Evolutionary conservation across 257 asterid species (phyloP).

Genomic region (Rubia yunnanensis): DNA sequence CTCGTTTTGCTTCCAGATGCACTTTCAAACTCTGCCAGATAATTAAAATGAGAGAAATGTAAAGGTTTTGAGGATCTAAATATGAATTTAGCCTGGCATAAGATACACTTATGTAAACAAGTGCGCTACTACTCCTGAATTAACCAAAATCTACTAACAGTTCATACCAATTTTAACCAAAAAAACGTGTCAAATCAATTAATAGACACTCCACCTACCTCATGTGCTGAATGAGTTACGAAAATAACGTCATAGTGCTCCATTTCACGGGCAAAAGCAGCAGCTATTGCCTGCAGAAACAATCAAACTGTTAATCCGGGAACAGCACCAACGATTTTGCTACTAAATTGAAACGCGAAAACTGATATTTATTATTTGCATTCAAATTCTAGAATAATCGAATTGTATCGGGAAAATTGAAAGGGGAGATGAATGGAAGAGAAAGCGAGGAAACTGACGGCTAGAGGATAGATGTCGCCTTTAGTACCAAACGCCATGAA

Average conservation of each 20-base stretch:
- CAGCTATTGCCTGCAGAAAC: slow-evolving; percentile 65
- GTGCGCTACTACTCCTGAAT: neutral
- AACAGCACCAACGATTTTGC: neutral
- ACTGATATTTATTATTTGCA: neutral
- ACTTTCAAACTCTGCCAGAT: slow-evolving; percentile 50
- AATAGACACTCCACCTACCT: slow-evolving; percentile 29
- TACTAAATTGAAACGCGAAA: neutral
- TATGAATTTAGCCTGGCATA: neutral
- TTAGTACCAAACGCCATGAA: slow-evolving; percentile 8
- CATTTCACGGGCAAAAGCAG: slow-evolving; percentile 75
- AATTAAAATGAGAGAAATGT: slow-evolving; percentile 1
- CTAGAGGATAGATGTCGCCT: slow-evolving; percentile 8
- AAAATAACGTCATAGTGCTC: slow-evolving; percentile 50
- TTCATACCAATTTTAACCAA: neutral
- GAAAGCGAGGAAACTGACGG: neutral
- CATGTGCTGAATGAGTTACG: slow-evolving; percentile 75
- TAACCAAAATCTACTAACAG: neutral
- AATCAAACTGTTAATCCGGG: neutral
- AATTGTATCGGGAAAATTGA: neutral
- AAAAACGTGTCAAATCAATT: neutral
- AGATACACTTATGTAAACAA: neutral
- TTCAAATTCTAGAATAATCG: neutral
- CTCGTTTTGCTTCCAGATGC: slow-evolving; percentile 54
- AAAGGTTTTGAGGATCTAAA: neutral
- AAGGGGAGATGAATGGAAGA: neutral